These are phyloP conservation scores for Balakata baccata DNA, from an alignment of 345 rosid species.

Conservation along the genomic window DNA sequence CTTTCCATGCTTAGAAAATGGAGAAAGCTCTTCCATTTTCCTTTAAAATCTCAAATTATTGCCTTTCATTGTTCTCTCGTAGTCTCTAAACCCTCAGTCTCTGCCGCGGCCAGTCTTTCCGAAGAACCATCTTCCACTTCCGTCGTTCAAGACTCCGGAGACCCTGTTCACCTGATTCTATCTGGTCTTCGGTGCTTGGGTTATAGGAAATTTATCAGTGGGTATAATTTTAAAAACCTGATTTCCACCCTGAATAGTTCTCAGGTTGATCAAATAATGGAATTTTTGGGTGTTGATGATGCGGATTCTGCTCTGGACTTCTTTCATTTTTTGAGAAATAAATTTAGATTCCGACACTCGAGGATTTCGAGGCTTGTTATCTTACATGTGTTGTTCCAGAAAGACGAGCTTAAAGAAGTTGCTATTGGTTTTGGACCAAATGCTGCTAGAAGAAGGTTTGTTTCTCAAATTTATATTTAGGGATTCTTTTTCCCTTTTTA, in stretches of 20 bases:
- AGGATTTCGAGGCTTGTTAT: slow-evolving; percentile 43
- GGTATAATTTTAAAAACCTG: slow-evolving; percentile 31
- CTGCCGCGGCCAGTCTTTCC: slow-evolving; percentile 2
- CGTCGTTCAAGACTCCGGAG: background rate
- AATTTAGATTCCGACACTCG: slow-evolving; percentile 57
- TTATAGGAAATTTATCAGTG: slow-evolving; percentile 39
- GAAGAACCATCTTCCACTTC: background rate
- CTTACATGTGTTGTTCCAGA: slow-evolving; percentile 54
- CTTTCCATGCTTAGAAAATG: slow-evolving; percentile 20
- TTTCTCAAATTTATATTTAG: background rate
- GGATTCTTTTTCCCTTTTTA: too few relatives aligned
- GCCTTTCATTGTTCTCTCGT: slow-evolving; percentile 1
- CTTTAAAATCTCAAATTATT: slow-evolving; percentile 7
- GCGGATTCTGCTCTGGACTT: slow-evolving; percentile 49
- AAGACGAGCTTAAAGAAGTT: slow-evolving; percentile 52
- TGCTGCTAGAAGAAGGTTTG: slow-evolving; percentile 61
- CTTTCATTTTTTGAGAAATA: slow-evolving; percentile 47
- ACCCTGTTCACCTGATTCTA: slow-evolving; percentile 43
- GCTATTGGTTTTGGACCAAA: slow-evolving; percentile 42
- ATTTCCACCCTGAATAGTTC: slow-evolving; percentile 35
- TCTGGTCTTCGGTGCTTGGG: slow-evolving; percentile 44
- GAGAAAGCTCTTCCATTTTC: slow-evolving; percentile 6
- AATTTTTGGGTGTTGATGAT: slow-evolving; percentile 37
- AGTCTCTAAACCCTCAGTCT: slow-evolving; percentile 3
- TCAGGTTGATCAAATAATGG: slow-evolving; percentile 50